These are phyloP conservation scores for Chaetomidium leptoderma DNA, from an alignment of 495 filamentous ascomycete species.

Conservation along the genomic window DNA sequence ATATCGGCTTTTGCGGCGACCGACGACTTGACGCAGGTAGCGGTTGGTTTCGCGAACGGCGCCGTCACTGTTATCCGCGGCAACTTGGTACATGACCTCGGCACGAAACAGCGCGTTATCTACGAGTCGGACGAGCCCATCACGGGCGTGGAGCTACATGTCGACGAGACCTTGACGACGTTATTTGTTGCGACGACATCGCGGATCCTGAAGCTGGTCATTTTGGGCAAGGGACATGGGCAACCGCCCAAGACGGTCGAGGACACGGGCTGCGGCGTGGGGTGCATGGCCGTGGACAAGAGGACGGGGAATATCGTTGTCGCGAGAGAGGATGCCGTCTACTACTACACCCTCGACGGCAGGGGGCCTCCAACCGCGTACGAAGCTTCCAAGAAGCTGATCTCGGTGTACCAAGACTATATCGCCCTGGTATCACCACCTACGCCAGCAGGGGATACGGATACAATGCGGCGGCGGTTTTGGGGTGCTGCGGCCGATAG, in stretches of 20 bases:
- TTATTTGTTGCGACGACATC: conserved; percentile 90
- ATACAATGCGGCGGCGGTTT: conserved; percentile 54
- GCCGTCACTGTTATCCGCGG: conserved; percentile 89
- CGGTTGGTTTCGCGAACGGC: conserved; percentile 93
- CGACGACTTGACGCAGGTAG: conserved; percentile 83
- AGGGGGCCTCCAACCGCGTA: conserved; percentile 82
- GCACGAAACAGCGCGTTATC: conserved; percentile 91
- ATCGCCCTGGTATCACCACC: conserved; percentile 82
- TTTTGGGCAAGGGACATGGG: conserved; percentile 80
- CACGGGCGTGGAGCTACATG: conserved; percentile 77
- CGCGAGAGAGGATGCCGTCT: conserved; percentile 88
- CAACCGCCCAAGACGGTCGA: conserved; percentile 85
- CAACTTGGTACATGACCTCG: conserved; percentile 91
- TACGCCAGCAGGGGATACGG: conserved; percentile 47
- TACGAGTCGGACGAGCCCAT: conserved; percentile 97
- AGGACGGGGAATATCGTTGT: conserved; percentile 80
- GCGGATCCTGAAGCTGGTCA: conserved; percentile 78
- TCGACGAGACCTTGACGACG: conserved; percentile 60
- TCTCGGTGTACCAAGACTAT: conserved; percentile 79
- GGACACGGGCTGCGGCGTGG: conserved; percentile 80
- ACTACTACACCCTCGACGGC: conserved; percentile 83
- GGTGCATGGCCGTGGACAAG: conserved; percentile 85
- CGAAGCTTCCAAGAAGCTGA: conserved; percentile 81
- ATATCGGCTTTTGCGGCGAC: conserved; percentile 86
- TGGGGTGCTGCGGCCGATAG: conserved; percentile 64